phyloP scores from a whole-genome alignment of 2,329 filamentous ascomycete species.

The Purpureocillium takamizusanense region DNA sequence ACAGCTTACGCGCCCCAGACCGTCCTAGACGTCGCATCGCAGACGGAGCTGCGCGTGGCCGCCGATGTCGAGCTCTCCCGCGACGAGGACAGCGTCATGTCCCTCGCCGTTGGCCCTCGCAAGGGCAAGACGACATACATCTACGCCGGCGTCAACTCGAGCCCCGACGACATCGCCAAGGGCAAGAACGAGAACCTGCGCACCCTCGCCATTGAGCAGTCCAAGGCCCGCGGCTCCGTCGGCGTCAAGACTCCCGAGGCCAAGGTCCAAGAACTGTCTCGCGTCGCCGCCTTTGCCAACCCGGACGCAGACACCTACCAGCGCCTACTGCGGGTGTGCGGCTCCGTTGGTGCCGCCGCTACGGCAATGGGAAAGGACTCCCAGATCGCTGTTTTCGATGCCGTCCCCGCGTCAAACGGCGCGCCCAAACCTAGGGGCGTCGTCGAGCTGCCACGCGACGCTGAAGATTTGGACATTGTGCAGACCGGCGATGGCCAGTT shows the following conservation, averaged over 20 bases:
- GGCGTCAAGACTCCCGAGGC: conserved; percentile 18
- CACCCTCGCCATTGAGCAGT: conserved; percentile 53
- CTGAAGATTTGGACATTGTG: conserved; percentile 60
- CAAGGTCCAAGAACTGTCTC: conserved; percentile 42
- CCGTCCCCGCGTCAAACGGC: conserved; percentile 30
- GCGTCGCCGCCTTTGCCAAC: conserved; percentile 42
- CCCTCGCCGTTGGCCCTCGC: conserved; percentile 60
- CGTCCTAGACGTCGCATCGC: conserved; percentile 61
- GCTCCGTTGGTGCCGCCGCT: conserved; percentile 66
- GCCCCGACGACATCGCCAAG: conserved; percentile 58
- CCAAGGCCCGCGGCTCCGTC: conserved; percentile 21
- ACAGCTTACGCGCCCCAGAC: conserved; percentile 43
- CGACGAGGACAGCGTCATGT: conserved; percentile 84
- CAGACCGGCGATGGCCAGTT: conserved; percentile 55
- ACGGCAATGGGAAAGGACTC: conserved; percentile 68
- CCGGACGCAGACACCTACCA: conserved; percentile 47
- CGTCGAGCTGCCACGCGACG: conserved; percentile 45
- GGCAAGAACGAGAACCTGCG: conserved; percentile 81
- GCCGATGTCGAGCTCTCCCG: conserved; percentile 70
- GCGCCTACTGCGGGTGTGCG: conserved; percentile 46
- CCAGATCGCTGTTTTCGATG: conserved; percentile 72
- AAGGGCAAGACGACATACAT: conserved; percentile 43
- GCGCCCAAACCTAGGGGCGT: conserved; percentile 36
- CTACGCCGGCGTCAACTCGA: conserved; percentile 80
- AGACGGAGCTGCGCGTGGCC: conserved; percentile 52